Evolutionary conservation across 1,139 yeast species (phyloP).

Genomic region (Nakaseomyces delphensis): DNA sequence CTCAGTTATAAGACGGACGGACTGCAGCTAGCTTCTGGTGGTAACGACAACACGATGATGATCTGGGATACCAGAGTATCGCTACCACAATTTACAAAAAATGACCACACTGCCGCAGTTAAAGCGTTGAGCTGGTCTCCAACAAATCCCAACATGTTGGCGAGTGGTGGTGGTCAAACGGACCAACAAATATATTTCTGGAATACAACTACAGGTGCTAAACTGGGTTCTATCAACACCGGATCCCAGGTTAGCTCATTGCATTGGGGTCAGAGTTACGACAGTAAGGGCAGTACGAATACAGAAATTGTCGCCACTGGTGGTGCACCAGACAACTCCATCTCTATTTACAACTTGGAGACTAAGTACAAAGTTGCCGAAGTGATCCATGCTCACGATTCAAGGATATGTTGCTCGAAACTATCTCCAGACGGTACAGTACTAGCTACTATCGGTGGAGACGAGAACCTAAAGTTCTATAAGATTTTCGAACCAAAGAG

Average conservation of each 20-base stretch:
- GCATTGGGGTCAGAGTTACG: conserved; percentile 67
- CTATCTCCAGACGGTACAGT: conserved; percentile 86
- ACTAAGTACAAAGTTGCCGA: conserved; percentile 83
- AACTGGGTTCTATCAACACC: conserved; percentile 80
- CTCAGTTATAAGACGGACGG: conserved; percentile 82
- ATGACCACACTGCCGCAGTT: conserved; percentile 86
- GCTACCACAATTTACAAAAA: conserved; percentile 65
- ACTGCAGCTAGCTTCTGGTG: conserved; percentile 80
- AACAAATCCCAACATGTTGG: conserved; percentile 67
- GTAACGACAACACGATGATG: conserved; percentile 87
- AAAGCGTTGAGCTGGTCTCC: conserved; percentile 97
- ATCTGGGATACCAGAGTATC: conserved; percentile 89
- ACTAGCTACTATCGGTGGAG: conserved; percentile 91
- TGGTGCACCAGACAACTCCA: conserved; percentile 83
- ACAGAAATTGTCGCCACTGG: conserved; percentile 89
- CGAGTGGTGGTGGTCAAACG: conserved; percentile 94
- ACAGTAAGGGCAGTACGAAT: conserved; percentile 48
- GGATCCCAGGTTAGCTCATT: conserved; percentile 91
- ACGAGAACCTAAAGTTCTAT: conserved; percentile 95
- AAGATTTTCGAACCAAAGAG: conserved; percentile 59
- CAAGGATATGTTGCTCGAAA: conserved; percentile 75
- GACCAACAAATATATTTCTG: conserved; percentile 90
- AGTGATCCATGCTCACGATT: conserved; percentile 78
- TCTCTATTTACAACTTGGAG: conserved; percentile 80
- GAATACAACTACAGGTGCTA: conserved; percentile 87